Evolutionary conservation across 805 yeast genomes (phyloP), one percentile per base, ranked within the genome.

Genomic region (Wickerhamiella azyma): DNA sequence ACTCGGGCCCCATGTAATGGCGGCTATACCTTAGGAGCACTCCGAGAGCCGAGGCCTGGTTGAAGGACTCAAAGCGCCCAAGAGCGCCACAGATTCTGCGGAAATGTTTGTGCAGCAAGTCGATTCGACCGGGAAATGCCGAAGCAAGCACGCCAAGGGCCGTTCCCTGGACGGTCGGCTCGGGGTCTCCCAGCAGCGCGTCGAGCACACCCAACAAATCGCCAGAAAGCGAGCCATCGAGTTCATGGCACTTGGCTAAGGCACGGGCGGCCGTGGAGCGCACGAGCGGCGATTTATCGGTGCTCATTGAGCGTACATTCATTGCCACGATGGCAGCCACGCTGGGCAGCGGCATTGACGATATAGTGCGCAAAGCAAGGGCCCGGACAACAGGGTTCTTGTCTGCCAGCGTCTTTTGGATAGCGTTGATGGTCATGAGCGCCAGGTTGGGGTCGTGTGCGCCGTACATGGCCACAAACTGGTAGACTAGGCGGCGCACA

Each of bases 361-460:
- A 77, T 55, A 92, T 70, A 11, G 86, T 79, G 45, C 88, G 71
- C 38, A 92, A 72, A 0, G 94, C 80, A 47, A 84, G 66, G 2
- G 88, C 74, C 51, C 97, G 68, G 14, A 72, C 67, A 9, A 75
- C 70, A 1, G 94, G 81, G 50, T 72, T 73, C 52, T 76, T 76
- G 54, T 85, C 95, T 9, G 72, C 67, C 26, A 89, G 64, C 1
- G 85, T 71, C 62, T 83, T 85, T 61, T 92, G 98, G 41, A 92
- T 82, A 1, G 96, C 83, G 61, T 92, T 92, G 52, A 92, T 83
- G 1, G 95, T 77, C 39, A 92, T 68, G 17, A 92, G 70, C 2
- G 97, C 92, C n/a, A 84, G 72, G 59, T 88, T 94, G 9, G 92
- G 95, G 53, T 85, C 88, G 46, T 69, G 62, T 51, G 85, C 94